Evolutionary conservation across 306 rosid species (phyloP).

Genomic region (Malus sylvestris): DNA sequence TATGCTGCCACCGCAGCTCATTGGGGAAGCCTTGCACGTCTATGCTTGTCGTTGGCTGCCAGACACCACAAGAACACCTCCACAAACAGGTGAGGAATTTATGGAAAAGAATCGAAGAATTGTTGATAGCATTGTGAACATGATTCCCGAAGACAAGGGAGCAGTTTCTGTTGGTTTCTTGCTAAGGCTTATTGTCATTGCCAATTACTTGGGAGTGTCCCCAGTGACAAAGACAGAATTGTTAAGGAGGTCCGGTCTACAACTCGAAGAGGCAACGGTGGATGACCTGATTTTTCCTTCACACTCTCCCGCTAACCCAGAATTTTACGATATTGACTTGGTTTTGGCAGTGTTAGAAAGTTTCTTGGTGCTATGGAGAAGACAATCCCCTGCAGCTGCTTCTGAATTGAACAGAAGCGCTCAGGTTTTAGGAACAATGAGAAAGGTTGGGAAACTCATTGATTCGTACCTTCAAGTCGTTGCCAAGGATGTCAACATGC

Average conservation of each 20-base stretch:
- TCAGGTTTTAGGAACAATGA: slow-evolving; percentile 41
- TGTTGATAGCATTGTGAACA: slow-evolving; percentile 63
- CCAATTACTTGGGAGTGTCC: slow-evolving; percentile 54
- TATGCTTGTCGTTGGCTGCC: slow-evolving; percentile 78
- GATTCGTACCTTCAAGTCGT: slow-evolving; percentile 89
- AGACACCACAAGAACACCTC: slow-evolving; percentile 37
- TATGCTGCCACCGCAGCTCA: slow-evolving; percentile 71
- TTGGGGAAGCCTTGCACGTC: slow-evolving; percentile 94
- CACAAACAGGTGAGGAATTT: slow-evolving; percentile 38
- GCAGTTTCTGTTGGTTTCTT: slow-evolving; percentile 77
- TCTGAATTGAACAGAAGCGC: slow-evolving; percentile 25
- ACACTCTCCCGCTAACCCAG: slow-evolving; percentile 40
- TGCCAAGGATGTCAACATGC: slow-evolving; percentile 66
- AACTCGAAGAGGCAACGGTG: slow-evolving; percentile 77
- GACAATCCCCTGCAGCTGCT: slow-evolving; percentile 47
- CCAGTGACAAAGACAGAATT: slow-evolving; percentile 61
- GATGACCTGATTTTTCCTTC: slow-evolving; percentile 65
- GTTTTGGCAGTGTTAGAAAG: slow-evolving; percentile 68
- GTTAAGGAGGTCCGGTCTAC: slow-evolving; percentile 59
- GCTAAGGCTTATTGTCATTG: slow-evolving; percentile 56
- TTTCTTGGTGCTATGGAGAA: slow-evolving; percentile 61
- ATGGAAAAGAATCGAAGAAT: slow-evolving; percentile 43
- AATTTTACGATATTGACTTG: slow-evolving; percentile 61
- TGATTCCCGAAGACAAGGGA: slow-evolving; percentile 81
- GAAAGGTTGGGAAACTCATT: slow-evolving; percentile 67